Base-by-base conservation (phyloP, 2,329 filamentous ascomycete species). In the Ceratocystis eucalypticola region DNA sequence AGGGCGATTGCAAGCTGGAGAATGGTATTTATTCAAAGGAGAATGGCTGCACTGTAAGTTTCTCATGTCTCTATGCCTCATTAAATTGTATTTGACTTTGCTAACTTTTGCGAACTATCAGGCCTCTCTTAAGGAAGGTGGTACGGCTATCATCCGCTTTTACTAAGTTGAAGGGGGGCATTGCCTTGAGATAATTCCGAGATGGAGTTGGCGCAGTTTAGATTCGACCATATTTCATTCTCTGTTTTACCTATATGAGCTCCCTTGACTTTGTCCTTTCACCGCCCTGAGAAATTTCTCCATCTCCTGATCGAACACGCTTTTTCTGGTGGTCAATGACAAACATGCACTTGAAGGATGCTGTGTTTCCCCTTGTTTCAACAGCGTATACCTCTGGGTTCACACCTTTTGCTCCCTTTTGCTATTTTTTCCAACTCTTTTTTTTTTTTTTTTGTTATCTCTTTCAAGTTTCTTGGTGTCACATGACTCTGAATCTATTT, bases 11-110 rank as follows among this genome's bases (percentile, higher is more conserved):
- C 82, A 84, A 81, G 70, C 87, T 87, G 72, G 78, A 82, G 70
- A 78, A 84, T 69, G 87, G 87, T 66, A 71, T 78, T 69, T 94
- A 86, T 78, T 74, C 77, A 45, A 82, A 82, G 70, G 73, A 76
- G 15, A 50, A 33, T 69, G 90, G 91, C 68, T 96, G 91, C 84
- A 96, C 91, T 63, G 90, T 94, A 85, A 82, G 88, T 83, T 57
- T 64, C n/a, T 28, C 55, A 30, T 28, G 22, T 44, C 15, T 64
- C 33, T n/a, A 7, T 48, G 12, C 48, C 20, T 5, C 46, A 20
- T 20, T 10, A 3, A 22, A 25, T 5, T 64, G 7, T 55, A 22
- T n/a, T 41, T 41, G 10, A 7, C 6, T 3, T 6, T 61, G 57
- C 66, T 67, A 64, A 64, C 61, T 22, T 48, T 33, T 59, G 37